Percentiles rank a stretch among this genome's conserved stretches.
Evolutionary conservation across 1,284 basidiomycete genomes (phyloP).

Genomic region (Kwoniella shivajii): DNA sequence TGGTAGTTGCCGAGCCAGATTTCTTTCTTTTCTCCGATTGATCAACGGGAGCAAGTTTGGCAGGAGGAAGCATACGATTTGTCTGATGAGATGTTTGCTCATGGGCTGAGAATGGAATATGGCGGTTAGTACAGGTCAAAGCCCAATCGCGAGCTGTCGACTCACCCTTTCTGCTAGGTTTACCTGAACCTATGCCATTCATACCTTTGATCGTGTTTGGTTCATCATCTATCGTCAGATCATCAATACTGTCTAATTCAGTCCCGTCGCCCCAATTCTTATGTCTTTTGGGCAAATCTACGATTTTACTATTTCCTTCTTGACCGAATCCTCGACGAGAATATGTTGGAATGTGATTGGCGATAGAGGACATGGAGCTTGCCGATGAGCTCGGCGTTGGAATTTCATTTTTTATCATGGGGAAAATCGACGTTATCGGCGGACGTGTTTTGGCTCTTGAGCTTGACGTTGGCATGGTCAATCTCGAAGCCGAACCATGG

Average conservation of each 20-base stretch:
- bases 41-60: neutral
- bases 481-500: slow-evolving; percentile 54
- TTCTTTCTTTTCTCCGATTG: slow-evolving; percentile 31
- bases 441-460: slow-evolving; percentile 70
- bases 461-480: slow-evolving; percentile 74
- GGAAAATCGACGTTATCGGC: slow-evolving; percentile 71
- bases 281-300: slow-evolving; percentile 71
- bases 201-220: slow-evolving; percentile 48
- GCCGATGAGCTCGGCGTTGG: slow-evolving; percentile 20
- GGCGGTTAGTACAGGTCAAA: neutral
- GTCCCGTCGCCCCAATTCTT: slow-evolving; percentile 86
- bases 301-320: slow-evolving; percentile 60
- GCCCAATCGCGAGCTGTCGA: neutral
- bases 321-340: slow-evolving; percentile 2
- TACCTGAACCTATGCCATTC: slow-evolving; percentile 16
- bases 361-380: slow-evolving; percentile 21
- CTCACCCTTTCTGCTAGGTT: slow-evolving; percentile 22
- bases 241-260: slow-evolving; percentile 87
- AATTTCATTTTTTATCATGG: slow-evolving; percentile 29
- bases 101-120: neutral
- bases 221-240: slow-evolving; percentile 81
- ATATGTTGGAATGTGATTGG: neutral
- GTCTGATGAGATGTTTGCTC: neutral
- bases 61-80: neutral
- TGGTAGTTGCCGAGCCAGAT: slow-evolving; percentile 13